Evolutionary conservation across 2,329 filamentous ascomycete genomes (phyloP).

Genomic region (Ophiostoma australiae): DNA sequence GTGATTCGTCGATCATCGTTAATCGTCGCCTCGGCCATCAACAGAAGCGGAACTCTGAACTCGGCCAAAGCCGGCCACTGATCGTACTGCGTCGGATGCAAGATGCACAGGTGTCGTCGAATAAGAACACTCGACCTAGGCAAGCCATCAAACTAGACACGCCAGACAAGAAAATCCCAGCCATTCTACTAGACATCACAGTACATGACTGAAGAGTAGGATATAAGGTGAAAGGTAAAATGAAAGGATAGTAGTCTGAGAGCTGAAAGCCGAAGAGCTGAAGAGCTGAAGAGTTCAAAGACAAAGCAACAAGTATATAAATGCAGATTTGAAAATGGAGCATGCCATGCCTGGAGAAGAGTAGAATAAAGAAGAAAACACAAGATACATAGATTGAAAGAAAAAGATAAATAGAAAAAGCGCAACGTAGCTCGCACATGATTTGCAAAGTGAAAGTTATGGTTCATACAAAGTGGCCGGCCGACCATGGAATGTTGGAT

Average conservation of each 20-base stretch:
- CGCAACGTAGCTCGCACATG: neutral
- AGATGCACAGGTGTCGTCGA: neutral
- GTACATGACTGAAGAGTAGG: neutral
- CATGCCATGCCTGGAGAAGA: neutral
- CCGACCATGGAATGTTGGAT: neutral
- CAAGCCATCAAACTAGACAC: neutral
- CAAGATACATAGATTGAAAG: neutral
- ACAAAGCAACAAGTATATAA: slow-evolving; percentile 9
- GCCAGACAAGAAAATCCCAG: neutral
- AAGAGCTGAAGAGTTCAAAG: neutral
- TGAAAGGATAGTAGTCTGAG: neutral
- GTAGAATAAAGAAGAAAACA: neutral
- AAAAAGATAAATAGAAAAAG: neutral
- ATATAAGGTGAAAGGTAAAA: neutral
- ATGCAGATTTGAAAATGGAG: neutral
- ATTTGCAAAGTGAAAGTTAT: neutral
- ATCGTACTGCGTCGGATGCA: neutral
- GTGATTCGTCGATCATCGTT: slow-evolving; percentile 7
- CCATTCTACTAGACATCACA: neutral
- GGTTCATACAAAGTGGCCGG: neutral
- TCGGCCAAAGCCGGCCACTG: neutral
- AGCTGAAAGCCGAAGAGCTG: no score
- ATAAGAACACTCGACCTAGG: neutral
- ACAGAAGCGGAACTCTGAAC: neutral
- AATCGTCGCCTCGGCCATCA: slow-evolving; percentile 1